Evolutionary conservation across 1,139 yeast species (phyloP).

Genomic region (Scheffersomyces parashehatae): DNA sequence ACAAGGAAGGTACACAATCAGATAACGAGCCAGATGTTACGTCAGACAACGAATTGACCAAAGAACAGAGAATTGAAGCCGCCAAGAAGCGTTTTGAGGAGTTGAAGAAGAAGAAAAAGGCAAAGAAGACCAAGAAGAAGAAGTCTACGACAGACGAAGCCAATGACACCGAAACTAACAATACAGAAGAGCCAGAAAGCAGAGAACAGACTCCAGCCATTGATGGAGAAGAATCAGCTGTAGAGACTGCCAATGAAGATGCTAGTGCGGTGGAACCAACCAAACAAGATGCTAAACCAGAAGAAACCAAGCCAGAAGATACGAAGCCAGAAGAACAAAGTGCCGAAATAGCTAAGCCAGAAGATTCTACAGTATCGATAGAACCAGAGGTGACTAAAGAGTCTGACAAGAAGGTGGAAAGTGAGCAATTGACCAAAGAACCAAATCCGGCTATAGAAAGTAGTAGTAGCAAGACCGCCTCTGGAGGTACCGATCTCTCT

Average conservation of each 20-base stretch:
- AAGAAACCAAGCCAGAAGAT: constrained; percentile 4
- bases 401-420: constrained; percentile 16
- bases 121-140: constrained; percentile 21
- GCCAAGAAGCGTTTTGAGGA: constrained; percentile 67
- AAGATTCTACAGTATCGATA: constrained; percentile 3
- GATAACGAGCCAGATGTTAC: constrained; percentile 7
- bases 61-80: constrained; percentile 61
- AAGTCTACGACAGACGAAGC: constrained; percentile 6
- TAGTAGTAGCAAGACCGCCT: constrained; percentile 1
- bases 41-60: constrained; percentile 30
- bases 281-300: constrained; percentile 7
- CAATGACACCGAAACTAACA: constrained; percentile 5
- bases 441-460: background rate
- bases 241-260: background rate
- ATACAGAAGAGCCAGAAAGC: constrained; percentile 4
- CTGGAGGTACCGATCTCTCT: constrained; percentile 2
- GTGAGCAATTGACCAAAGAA: constrained; percentile 18
- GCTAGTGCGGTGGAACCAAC: constrained; percentile 3
- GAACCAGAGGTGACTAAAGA: constrained; percentile 7
- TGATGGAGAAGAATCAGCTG: background rate
- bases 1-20: constrained; percentile 4
- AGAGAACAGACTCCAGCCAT: constrained; percentile 1
- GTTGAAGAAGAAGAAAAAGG: constrained; percentile 60
- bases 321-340: background rate
- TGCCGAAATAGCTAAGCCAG: background rate